Conservation (phyloP, 2,329 filamentous ascomycete genomes). For the Curvularia hawaiiensis region DNA sequence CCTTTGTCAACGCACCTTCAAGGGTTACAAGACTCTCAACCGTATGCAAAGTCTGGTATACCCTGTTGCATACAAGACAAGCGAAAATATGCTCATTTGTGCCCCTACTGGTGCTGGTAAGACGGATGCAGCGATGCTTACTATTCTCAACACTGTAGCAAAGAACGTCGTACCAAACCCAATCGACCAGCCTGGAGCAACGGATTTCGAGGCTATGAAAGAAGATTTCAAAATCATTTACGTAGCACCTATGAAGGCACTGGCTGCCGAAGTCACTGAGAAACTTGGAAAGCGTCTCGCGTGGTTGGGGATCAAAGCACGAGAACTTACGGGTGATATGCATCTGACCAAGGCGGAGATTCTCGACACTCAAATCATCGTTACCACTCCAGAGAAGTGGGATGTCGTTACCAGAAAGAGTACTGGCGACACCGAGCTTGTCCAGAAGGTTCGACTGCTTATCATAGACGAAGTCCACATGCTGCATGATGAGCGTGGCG, state of each 20-base stretch:
- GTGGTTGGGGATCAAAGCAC: slow-evolving; percentile 90
- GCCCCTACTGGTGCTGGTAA: slow-evolving; percentile 98
- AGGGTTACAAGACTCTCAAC: slow-evolving; percentile 90
- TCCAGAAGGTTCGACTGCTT: slow-evolving; percentile 92
- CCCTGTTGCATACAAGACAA: slow-evolving; percentile 92
- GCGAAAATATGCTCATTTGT: slow-evolving; percentile 98
- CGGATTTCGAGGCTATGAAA: slow-evolving; percentile 79
- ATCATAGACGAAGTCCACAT: slow-evolving; percentile 99
- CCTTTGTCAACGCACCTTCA: slow-evolving; percentile 88
- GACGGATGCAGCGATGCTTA: slow-evolving; percentile 97
- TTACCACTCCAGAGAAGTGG: slow-evolving; percentile 99
- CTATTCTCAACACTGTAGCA: slow-evolving; percentile 86
- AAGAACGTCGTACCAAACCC: slow-evolving; percentile 85
- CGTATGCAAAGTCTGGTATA: slow-evolving; percentile 98
- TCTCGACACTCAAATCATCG: slow-evolving; percentile 94
- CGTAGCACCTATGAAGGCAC: slow-evolving; percentile 97
- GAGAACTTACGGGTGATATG: slow-evolving; percentile 98
- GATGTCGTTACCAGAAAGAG: slow-evolving; percentile 97
- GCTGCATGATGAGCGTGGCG: slow-evolving; percentile 96
- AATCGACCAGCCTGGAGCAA: slow-evolving; percentile 71
- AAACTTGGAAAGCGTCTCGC: slow-evolving; percentile 90
- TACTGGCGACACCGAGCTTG: slow-evolving; percentile 94
- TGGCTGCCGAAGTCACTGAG: slow-evolving; percentile 94
- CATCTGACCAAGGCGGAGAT: slow-evolving; percentile 97
- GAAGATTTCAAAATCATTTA: slow-evolving; percentile 99